Percentiles rank a stretch among this genome's conserved stretches.
These are phyloP conservation scores for Xylaria castorea DNA, from an alignment of 495 filamentous ascomycete genomes.

Conservation along the genomic window DNA sequence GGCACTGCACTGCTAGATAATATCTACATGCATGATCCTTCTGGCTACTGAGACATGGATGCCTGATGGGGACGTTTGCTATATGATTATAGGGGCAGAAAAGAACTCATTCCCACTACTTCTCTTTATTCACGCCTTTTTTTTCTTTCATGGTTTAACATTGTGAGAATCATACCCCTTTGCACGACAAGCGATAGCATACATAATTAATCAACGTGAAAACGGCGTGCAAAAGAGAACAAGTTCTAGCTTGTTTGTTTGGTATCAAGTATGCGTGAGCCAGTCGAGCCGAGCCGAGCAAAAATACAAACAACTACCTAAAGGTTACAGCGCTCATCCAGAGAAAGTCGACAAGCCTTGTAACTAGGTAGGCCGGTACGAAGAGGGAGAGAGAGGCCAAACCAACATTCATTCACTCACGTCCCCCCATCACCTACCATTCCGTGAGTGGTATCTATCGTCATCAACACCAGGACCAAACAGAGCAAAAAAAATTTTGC, in stretches of 20 bases:
- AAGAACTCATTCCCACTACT: not conserved
- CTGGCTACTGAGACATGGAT: not conserved
- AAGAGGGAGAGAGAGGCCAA: not conserved
- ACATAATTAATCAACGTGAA: not conserved
- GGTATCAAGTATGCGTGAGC: constrained; percentile 9
- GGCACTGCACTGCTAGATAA: not conserved
- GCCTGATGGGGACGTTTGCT: not conserved
- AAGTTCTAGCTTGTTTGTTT: not conserved
- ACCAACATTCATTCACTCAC: not conserved
- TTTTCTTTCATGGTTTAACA: not conserved
- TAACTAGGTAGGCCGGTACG: not conserved
- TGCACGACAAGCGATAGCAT: not conserved
- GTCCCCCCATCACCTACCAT: not conserved
- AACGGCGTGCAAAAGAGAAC: not conserved
- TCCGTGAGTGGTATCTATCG: not conserved
- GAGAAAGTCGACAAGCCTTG: not conserved
- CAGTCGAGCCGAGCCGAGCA: not conserved
- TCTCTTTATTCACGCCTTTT: not conserved
- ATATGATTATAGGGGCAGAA: not conserved
- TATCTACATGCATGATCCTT: not conserved
- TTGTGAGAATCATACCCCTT: not conserved
- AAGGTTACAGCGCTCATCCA: not conserved
- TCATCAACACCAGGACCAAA: not conserved
- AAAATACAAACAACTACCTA: not conserved
- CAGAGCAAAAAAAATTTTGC: not conserved